These are phyloP conservation scores for Hericium rajendrae DNA, from an alignment of 768 basidiomycete genomes.

Conservation along the genomic window DNA sequence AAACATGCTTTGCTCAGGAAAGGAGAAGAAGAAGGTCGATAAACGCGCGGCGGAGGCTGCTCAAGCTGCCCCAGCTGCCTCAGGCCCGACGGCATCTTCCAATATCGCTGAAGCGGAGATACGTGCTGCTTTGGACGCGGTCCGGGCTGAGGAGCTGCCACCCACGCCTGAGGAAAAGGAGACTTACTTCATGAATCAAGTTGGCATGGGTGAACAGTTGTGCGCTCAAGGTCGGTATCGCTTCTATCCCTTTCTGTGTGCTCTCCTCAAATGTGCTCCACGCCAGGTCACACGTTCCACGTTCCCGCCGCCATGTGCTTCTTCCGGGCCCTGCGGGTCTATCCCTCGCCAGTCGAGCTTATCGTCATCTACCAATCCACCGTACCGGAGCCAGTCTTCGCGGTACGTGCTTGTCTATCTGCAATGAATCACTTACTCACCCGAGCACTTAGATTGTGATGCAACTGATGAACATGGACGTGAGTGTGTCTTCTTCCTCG, in stretches of 20 bases:
- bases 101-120: conserved; percentile 43
- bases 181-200: conserved; percentile 84
- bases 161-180: conserved; percentile 70
- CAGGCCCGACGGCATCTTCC: conserved; percentile 22
- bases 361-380: conserved; percentile 93
- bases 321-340: conserved; percentile 89
- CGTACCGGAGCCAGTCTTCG: conserved; percentile 71
- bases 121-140: conserved; percentile 49
- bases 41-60: conserved; percentile 39
- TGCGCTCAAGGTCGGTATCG: conserved; percentile 49
- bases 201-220: conserved; percentile 80
- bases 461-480: conserved; percentile 82
- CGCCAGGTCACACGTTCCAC: conserved; percentile 63
- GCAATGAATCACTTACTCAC: conserved; percentile 2
- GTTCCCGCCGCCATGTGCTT: conserved; percentile 82
- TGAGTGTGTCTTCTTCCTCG: conserved; percentile 54
- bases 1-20: conserved; percentile 40
- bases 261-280: neutral
- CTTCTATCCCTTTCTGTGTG: neutral
- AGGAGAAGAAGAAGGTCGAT: conserved; percentile 84
- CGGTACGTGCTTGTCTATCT: conserved; percentile 32
- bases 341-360: conserved; percentile 90
- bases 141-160: conserved; percentile 64
- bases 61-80: neutral
- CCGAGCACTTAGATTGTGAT: conserved; percentile 45